phyloP scores from a whole-genome alignment of 2,329 filamentous ascomycete genomes.

The Hysterium pulicare region DNA sequence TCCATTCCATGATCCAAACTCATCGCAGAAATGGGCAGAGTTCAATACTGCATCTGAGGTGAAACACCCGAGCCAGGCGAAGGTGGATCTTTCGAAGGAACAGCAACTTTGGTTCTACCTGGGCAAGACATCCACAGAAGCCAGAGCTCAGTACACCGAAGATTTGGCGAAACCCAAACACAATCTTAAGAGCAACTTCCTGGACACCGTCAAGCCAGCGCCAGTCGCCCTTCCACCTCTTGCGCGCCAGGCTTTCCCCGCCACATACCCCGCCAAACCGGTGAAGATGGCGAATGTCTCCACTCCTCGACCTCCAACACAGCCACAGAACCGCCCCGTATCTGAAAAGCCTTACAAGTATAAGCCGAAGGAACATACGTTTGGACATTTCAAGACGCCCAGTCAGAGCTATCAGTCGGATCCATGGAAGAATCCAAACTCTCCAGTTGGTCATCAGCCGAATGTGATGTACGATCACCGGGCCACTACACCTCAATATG shows the following conservation, averaged over 20 bases:
- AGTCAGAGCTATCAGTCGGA: constrained; percentile 26
- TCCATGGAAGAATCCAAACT: constrained; percentile 35
- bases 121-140: constrained; percentile 80
- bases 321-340: constrained; percentile 18
- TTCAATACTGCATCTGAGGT: constrained; percentile 58
- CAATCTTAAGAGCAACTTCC: constrained; percentile 67
- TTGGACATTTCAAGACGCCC: constrained; percentile 21
- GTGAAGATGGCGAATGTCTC: constrained; percentile 30
- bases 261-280: constrained; percentile 47
- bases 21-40: constrained; percentile 56
- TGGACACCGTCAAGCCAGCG: constrained; percentile 60
- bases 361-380: constrained; percentile 27
- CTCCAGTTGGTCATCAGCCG: constrained; percentile 36
- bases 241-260: constrained; percentile 28
- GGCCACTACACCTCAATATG: constrained; percentile 21
- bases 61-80: constrained; percentile 53
- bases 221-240: constrained; percentile 26
- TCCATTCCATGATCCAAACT: constrained; percentile 45
- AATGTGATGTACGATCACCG: constrained; percentile 35
- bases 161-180: constrained; percentile 61
- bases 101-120: constrained; percentile 88
- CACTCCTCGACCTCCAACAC: constrained; percentile 32
- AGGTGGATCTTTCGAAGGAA: constrained; percentile 67
- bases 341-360: constrained; percentile 27
- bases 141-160: constrained; percentile 86